phyloP scores from a whole-genome alignment of 1,284 basidiomycete species.

The Trametes sp. region DNA sequence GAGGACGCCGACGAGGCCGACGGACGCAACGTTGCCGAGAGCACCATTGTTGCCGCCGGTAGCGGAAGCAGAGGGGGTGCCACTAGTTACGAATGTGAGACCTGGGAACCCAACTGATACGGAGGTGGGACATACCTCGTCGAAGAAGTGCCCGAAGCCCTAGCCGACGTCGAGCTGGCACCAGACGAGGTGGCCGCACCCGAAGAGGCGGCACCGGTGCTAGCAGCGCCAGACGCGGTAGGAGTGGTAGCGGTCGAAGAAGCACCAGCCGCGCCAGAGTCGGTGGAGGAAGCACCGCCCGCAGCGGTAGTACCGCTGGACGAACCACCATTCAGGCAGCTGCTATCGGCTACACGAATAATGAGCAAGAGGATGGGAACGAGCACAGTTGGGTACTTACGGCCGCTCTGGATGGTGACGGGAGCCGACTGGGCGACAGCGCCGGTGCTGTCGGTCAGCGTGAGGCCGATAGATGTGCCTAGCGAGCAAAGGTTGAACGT shows the following conservation, averaged over 20 bases:
- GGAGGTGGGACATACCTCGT: background rate
- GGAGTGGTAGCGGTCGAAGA: slow-evolving; percentile 32
- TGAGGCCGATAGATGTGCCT: slow-evolving; percentile 60
- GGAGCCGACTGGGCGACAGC: slow-evolving; percentile 52
- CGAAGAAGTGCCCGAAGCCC: background rate
- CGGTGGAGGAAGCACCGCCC: slow-evolving; percentile 20
- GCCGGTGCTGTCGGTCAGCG: slow-evolving; percentile 62
- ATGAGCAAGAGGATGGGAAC: slow-evolving; percentile 3
- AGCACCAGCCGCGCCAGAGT: slow-evolving; percentile 39
- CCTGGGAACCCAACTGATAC: too few species aligned
- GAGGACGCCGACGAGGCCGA: slow-evolving; percentile 36
- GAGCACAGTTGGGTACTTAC: slow-evolving; percentile 43
- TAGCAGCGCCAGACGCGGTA: slow-evolving; percentile 3
- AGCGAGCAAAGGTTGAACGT: background rate
- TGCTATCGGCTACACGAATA: slow-evolving; percentile 38
- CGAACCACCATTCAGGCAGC: slow-evolving; percentile 41
- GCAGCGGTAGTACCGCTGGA: background rate
- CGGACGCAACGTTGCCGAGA: slow-evolving; percentile 30
- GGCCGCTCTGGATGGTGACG: slow-evolving; percentile 54
- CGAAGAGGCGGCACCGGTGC: slow-evolving; percentile 1
- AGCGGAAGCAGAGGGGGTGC: slow-evolving; percentile 18
- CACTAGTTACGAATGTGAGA: background rate
- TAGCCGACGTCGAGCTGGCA: background rate
- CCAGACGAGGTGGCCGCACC: slow-evolving; percentile 1
- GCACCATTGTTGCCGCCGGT: slow-evolving; percentile 33